phyloP scores from a whole-genome alignment of 352 stramenopile species.

The Blastocystis sp. region DNA sequence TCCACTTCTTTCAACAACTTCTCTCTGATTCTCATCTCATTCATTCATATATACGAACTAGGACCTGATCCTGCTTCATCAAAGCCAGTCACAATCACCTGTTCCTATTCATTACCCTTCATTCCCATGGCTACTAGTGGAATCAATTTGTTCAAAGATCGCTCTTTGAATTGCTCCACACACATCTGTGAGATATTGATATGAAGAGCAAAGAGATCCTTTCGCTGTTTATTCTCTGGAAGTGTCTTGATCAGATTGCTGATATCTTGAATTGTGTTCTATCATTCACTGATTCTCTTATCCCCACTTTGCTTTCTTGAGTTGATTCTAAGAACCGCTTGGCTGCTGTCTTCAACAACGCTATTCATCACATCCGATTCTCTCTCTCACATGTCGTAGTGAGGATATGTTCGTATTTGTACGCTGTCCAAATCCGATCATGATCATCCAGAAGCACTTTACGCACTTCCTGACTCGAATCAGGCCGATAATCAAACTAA shows the following conservation, averaged over 20 bases:
- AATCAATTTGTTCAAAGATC: not conserved
- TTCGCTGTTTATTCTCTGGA: constrained; percentile 18
- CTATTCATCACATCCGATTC: not conserved
- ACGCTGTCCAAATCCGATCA: not conserved
- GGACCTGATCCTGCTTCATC: constrained; percentile 8
- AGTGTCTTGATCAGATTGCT: constrained; percentile 44
- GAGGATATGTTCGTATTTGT: constrained; percentile 30
- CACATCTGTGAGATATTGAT: not conserved
- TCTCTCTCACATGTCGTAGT: not conserved
- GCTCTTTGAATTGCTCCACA: not conserved
- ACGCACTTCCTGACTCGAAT: not conserved
- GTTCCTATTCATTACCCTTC: not conserved
- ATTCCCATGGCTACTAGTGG: not conserved
- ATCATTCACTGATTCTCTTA: not conserved
- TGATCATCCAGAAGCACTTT: constrained; percentile 10
- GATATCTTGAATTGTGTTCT: constrained; percentile 27
- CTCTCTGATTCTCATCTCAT: not conserved
- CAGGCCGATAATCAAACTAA: constrained; percentile 25
- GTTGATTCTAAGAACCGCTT: not conserved
- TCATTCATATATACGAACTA: not conserved
- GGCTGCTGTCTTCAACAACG: not conserved
- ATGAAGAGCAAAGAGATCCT: constrained; percentile 24
- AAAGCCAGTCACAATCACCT: constrained; percentile 20
- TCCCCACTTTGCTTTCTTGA: constrained; percentile 10
- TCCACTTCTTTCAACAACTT: constrained; percentile 28